phyloP scores from a whole-genome alignment of 2,329 filamentous ascomycete genomes.

The Ploettnerulaceae sp. region DNA sequence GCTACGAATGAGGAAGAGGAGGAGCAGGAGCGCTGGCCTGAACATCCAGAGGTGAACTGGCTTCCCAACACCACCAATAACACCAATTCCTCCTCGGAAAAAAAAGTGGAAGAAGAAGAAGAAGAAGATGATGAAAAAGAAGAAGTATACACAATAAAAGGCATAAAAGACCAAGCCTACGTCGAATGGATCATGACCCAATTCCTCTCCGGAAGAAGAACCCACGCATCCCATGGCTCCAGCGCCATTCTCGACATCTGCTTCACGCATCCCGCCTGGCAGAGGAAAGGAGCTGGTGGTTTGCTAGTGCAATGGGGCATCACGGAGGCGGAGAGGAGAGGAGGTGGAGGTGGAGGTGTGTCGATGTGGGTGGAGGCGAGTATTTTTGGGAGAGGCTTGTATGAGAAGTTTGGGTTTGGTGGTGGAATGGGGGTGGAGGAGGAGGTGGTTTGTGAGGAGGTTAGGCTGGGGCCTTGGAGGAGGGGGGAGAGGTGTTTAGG shows the following conservation, averaged over 20 bases:
- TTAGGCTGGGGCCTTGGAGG: neutral
- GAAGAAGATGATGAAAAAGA: too few relatives aligned
- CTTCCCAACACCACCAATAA: neutral
- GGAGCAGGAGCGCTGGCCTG: conserved; percentile 3
- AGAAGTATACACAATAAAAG: too few relatives aligned
- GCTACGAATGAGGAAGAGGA: neutral
- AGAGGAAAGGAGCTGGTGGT: conserved; percentile 25
- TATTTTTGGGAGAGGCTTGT: conserved; percentile 15
- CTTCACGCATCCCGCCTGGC: conserved; percentile 29
- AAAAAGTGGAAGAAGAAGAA: too few relatives aligned
- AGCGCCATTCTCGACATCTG: conserved; percentile 25
- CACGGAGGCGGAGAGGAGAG: conserved; percentile 28
- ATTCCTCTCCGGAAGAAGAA: conserved; percentile 9
- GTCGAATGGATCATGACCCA: conserved; percentile 12
- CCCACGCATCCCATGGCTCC: conserved; percentile 10
- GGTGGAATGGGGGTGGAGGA: conserved; percentile 16
- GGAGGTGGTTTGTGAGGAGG: too few relatives aligned
- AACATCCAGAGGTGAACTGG: conserved; percentile 1
- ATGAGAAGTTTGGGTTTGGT: conserved; percentile 29
- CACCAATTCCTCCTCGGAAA: neutral
- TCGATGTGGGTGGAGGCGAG: conserved; percentile 29
- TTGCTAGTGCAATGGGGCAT: conserved; percentile 30
- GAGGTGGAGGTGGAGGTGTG: conserved; percentile 23
- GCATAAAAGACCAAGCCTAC: conserved; percentile 8
- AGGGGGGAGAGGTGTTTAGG: neutral